phyloP scores from a whole-genome alignment of 2,329 filamentous ascomycete species.

The Beauveria australis region DNA sequence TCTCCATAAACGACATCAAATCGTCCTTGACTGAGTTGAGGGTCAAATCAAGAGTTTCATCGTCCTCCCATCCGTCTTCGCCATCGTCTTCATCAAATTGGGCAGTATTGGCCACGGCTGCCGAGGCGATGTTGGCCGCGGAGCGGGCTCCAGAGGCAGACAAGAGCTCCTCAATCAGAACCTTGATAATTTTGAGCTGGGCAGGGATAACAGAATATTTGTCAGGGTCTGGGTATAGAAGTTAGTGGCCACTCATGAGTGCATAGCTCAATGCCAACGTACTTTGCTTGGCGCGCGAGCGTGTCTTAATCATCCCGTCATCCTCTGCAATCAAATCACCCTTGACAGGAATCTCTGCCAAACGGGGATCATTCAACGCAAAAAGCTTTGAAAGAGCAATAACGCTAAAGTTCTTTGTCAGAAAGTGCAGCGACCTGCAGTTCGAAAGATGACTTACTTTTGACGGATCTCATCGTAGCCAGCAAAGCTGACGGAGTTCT shows the following conservation, averaged over 20 bases:
- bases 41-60: slow-evolving; percentile 67
- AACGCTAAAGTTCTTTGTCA: slow-evolving; percentile 45
- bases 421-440: neutral
- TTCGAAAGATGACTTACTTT: slow-evolving; percentile 55
- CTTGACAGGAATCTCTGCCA: slow-evolving; percentile 76
- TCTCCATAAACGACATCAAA: slow-evolving; percentile 69
- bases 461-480: slow-evolving; percentile 96
- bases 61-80: slow-evolving; percentile 84
- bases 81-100: slow-evolving; percentile 61
- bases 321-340: slow-evolving; percentile 82
- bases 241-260: slow-evolving; percentile 16
- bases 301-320: slow-evolving; percentile 78
- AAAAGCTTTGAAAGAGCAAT: slow-evolving; percentile 91
- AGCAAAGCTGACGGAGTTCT: slow-evolving; percentile 95
- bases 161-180: slow-evolving; percentile 84
- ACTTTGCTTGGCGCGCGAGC: slow-evolving; percentile 81
- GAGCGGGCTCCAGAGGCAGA: slow-evolving; percentile 63
- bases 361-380: slow-evolving; percentile 71
- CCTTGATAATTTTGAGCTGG: slow-evolving; percentile 90
- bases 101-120: slow-evolving; percentile 52
- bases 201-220: slow-evolving; percentile 82
- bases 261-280: slow-evolving; percentile 23
- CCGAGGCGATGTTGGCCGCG: slow-evolving; percentile 54
- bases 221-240: slow-evolving; percentile 57
- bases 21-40: slow-evolving; percentile 61